Evolutionary conservation across 1,284 basidiomycete genomes (phyloP).

Genomic region (Singerocomus rubriflavus): DNA sequence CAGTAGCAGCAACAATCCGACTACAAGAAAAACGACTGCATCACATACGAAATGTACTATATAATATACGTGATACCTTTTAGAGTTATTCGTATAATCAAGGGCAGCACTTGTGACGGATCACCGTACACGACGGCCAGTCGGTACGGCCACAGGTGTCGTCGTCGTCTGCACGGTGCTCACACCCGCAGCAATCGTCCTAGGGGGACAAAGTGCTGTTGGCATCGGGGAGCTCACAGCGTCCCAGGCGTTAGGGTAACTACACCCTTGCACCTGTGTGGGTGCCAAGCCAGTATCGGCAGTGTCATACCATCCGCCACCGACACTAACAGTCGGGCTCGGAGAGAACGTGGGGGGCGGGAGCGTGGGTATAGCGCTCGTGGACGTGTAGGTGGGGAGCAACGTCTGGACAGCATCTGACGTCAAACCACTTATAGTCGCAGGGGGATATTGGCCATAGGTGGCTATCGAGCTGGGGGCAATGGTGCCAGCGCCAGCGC

Average conservation of each 20-base stretch:
- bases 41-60: not conserved
- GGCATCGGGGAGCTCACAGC: constrained; percentile 48
- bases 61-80: not conserved
- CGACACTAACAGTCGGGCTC: constrained; percentile 47
- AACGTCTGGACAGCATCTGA: constrained; percentile 21
- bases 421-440: constrained; percentile 34
- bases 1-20: constrained; percentile 1
- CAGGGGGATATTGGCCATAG: constrained; percentile 58
- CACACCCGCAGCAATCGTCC: constrained; percentile 18
- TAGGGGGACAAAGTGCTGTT: constrained; percentile 43
- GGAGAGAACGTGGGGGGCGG: constrained; percentile 60
- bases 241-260: constrained; percentile 63
- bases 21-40: not conserved
- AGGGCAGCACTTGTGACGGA: not conserved
- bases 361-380: constrained; percentile 56
- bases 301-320: constrained; percentile 72
- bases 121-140: constrained; percentile 9
- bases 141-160: constrained; percentile 1
- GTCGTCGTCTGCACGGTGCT: constrained; percentile 9
- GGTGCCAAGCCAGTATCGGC: constrained; percentile 53
- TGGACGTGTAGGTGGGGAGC: constrained; percentile 69
- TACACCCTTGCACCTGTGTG: constrained; percentile 60
- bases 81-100: not conserved
- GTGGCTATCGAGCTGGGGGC: constrained; percentile 43
- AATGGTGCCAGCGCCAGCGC: constrained; percentile 64